Evolutionary conservation across 1,284 basidiomycete genomes (phyloP).

Genomic region (Cryptococcus amylolentus): DNA sequence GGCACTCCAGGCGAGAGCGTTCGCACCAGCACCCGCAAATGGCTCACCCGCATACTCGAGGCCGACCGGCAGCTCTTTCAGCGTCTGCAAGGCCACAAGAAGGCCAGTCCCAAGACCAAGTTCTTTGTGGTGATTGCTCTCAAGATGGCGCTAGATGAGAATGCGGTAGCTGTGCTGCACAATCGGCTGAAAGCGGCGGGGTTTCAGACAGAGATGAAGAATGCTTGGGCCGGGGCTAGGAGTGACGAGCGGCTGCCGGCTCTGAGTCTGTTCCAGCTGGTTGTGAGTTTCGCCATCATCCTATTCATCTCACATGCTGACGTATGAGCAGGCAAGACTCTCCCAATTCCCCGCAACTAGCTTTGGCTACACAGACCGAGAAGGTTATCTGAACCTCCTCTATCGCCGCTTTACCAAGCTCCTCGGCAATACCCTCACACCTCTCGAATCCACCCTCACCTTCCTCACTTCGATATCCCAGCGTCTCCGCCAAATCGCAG

Average conservation of each 20-base stretch:
- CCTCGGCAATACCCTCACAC: constrained; percentile 2
- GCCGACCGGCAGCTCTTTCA: constrained; percentile 5
- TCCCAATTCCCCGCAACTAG: constrained; percentile 2
- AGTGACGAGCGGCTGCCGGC: constrained; percentile 25
- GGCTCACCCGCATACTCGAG: constrained; percentile 14
- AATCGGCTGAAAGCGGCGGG: constrained; percentile 15
- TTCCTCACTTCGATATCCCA: constrained; percentile 10
- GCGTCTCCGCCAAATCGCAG: constrained; percentile 12
- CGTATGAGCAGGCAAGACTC: not conserved
- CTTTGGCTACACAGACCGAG: constrained; percentile 18
- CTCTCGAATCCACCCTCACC: constrained; percentile 17
- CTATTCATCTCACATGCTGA: not conserved
- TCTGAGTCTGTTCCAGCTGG: constrained; percentile 18
- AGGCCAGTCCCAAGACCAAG: constrained; percentile 1
- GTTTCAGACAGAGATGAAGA: constrained; percentile 1
- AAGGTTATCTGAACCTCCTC: constrained; percentile 2
- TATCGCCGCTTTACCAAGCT: constrained; percentile 8
- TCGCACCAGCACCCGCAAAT: constrained; percentile 8
- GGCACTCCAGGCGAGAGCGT: constrained; percentile 5
- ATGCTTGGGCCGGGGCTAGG: constrained; percentile 11
- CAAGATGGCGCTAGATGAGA: constrained; percentile 29
- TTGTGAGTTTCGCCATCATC: constrained; percentile 21
- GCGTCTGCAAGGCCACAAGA: not conserved
- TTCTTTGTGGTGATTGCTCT: constrained; percentile 29
- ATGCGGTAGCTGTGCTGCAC: constrained; percentile 22